Evolutionary conservation across 805 yeast genomes (phyloP), one percentile per base, ranked within the genome.

Genomic region (Pichia sporocuriosa): DNA sequence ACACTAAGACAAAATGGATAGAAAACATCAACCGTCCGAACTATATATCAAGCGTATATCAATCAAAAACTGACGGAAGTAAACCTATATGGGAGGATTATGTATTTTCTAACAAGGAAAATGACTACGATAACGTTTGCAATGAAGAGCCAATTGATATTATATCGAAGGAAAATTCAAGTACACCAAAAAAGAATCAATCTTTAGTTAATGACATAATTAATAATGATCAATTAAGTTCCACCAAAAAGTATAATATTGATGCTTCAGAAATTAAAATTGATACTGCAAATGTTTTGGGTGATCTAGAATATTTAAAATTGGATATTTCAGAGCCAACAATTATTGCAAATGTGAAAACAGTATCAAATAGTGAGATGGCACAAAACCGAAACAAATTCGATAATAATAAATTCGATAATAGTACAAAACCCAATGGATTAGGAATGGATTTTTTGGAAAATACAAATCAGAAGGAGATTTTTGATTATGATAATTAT

Each of bases 141-240:
- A 32, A 13, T n/a, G 15, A 29, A 15, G 35, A 31, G 6, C 15
- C 6, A 5, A 12, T 31, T 11, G 19, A 15, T 15, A 17, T 26
- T 15, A 31, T 39, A 12, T n/a, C 19, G 4, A 26, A 23, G 5
- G 38, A 29, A 17, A 40, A 29, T 23, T 24, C 39, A 10, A 41
- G 44, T n/a, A 42, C 41, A 8, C 45, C 45, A 1, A 42, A 37
- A 23, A 36, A 23, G 25, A 16, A 24, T 26, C 19, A 21, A 24
- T 28, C 15, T 16, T 4, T 13, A 13, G 23, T 17, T 11, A 20
- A 16, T 4, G 23, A 22, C 24, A 11, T 8, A 33, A n/a, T n/a
- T n/a, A 21, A 16, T 10, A 15, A 39, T 21, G n/a, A 20, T 9
- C 6, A 30, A 17, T 7, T 19, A 22, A 13, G 4, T 12, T 22